phyloP scores from a whole-genome alignment of 208 protist species.

The Crithidia fasciculata region DNA sequence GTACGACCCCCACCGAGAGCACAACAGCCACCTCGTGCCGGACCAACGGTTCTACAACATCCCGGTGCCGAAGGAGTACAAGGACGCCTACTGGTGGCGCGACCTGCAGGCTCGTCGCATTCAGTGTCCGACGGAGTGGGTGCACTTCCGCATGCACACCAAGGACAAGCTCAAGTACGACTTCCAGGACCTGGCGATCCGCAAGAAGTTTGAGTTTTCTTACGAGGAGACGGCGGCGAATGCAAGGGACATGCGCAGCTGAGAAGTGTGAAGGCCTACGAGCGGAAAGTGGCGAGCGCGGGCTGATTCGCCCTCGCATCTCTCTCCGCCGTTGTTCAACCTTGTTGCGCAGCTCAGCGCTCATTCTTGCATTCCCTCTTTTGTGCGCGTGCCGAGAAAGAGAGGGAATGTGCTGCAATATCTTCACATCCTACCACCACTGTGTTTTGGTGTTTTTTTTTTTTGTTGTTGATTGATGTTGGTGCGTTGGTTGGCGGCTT shows the following conservation, averaged over 20 bases:
- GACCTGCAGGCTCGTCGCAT: conserved; percentile 89
- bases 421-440: too few species aligned
- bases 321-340: not conserved
- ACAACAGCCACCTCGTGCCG: conserved; percentile 74
- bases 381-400: too few species aligned
- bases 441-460: not conserved
- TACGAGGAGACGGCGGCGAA: conserved; percentile 85
- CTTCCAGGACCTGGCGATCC: conserved; percentile 88
- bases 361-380: too few species aligned
- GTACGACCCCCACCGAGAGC: conserved; percentile 82
- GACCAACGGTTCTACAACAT: conserved; percentile 86
- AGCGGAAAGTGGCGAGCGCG: not conserved
- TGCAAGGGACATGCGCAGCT: conserved; percentile 88
- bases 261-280: not conserved
- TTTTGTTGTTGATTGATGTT: not conserved
- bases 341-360: not conserved
- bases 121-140: conserved; percentile 91
- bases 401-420: too few species aligned
- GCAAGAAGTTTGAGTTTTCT: conserved; percentile 89
- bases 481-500: not conserved
- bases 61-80: conserved; percentile 85
- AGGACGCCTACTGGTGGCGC: conserved; percentile 94
- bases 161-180: conserved; percentile 73
- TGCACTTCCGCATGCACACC: conserved; percentile 84
- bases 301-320: not conserved